Evolutionary conservation across 768 basidiomycete genomes (phyloP).

Genomic region (Boletellus sp.): DNA sequence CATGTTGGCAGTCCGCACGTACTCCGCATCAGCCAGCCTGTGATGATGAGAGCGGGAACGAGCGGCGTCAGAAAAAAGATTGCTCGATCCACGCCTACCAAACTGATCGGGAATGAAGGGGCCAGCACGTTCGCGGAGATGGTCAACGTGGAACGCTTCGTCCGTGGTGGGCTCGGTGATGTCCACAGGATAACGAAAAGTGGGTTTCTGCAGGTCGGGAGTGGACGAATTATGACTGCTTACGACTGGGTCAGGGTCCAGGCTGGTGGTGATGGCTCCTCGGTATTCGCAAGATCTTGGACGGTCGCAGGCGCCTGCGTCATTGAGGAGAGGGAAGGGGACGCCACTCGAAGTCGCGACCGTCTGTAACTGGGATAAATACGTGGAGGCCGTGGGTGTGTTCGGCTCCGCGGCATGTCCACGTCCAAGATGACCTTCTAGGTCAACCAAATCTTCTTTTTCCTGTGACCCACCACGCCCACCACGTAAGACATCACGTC

Average conservation of each 20-base stretch:
- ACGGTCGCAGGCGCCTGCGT: slow-evolving; percentile 17
- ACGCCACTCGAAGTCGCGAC: slow-evolving; percentile 20
- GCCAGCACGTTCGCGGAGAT: slow-evolving; percentile 11
- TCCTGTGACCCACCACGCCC: slow-evolving; percentile 19
- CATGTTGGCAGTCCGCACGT: slow-evolving; percentile 19
- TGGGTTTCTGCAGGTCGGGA: slow-evolving; percentile 18
- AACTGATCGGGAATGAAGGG: slow-evolving; percentile 19
- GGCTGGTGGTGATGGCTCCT: slow-evolving; percentile 9
- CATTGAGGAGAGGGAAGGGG: slow-evolving; percentile 25
- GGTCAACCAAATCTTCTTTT: slow-evolving; percentile 25
- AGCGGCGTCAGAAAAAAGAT: slow-evolving; percentile 39
- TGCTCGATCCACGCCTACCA: slow-evolving; percentile 35
- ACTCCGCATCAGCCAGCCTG: slow-evolving; percentile 22
- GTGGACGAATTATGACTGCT: slow-evolving; percentile 9
- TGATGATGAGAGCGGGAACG: slow-evolving; percentile 26
- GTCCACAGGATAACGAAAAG: slow-evolving; percentile 17
- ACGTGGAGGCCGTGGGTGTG: slow-evolving; percentile 33
- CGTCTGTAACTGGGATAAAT: slow-evolving; percentile 32
- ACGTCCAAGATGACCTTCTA: slow-evolving; percentile 31
- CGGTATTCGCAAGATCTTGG: slow-evolving; percentile 22
- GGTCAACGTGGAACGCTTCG: slow-evolving; percentile 13
- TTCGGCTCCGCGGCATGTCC: slow-evolving; percentile 36
- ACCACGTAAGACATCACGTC: slow-evolving; percentile 29
- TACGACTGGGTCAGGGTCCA: slow-evolving; percentile 9
- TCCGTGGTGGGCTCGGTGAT: slow-evolving; percentile 12